Conservation (phyloP, 106 monocot genomes). For the Dendrobium chrysotoxum region DNA sequence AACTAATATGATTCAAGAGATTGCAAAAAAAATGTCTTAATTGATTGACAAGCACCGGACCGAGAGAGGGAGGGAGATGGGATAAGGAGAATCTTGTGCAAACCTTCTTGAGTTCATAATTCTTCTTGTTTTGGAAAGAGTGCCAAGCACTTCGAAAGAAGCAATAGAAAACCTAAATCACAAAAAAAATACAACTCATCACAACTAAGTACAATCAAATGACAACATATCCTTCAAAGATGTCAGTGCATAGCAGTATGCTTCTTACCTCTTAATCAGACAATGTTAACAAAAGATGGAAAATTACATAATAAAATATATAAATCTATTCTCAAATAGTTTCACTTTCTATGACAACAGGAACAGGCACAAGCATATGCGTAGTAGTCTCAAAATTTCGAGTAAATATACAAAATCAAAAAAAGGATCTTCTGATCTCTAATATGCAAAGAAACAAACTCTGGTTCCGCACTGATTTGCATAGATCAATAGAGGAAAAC, state of each 20-base stretch:
- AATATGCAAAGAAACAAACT: background rate
- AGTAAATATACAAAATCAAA: background rate
- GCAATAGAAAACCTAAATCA: constrained; percentile 1
- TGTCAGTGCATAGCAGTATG: background rate
- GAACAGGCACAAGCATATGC: background rate
- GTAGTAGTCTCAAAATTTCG: background rate
- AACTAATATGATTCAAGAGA: background rate
- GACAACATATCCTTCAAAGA: background rate
- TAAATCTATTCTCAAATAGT: background rate
- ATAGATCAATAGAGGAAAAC: background rate
- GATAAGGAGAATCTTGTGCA: background rate
- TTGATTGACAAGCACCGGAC: background rate
- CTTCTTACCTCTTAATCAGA: background rate
- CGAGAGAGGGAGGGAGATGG: background rate
- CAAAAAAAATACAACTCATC: background rate
- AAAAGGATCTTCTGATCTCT: too few relatives aligned
- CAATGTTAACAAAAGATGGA: background rate
- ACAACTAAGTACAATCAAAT: background rate
- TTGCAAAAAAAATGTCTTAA: background rate
- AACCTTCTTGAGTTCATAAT: constrained; percentile 8
- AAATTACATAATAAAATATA: background rate
- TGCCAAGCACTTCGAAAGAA: background rate
- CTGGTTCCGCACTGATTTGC: background rate
- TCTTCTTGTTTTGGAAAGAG: background rate
- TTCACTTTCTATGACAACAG: background rate